Base-by-base conservation (phyloP, 495 filamentous ascomycete species). In the Penicillium argentinense region DNA sequence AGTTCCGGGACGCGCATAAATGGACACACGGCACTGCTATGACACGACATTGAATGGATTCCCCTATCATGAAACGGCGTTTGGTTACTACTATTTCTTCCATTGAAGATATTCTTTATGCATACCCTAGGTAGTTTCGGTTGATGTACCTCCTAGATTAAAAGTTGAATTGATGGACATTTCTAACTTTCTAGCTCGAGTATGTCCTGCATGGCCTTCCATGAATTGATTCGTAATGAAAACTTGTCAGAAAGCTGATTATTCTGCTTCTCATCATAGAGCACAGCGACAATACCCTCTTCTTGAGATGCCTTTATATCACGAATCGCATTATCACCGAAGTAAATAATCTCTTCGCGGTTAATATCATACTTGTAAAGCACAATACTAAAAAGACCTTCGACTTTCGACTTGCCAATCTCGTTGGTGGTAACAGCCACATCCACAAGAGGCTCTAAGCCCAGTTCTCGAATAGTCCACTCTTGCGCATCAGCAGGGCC, bases 401-500 rank as follows among this genome's bases (percentile, higher is more conserved):
- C 67, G 6, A 57, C 53, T 29, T 74, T 71, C 14, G 62, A 54
- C 36, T 17, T 53, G 4, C 64, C 62, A n/a, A 60, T 14, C 21
- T 63, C 55, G 43, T 62, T 66, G 1, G 70, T 65, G 2, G 71
- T 71, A 6, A 67, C 56, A 14, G 72, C 42, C 9, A 68, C 44
- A 47, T 72, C 67, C 12, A 75, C 38, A 30, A 46, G 66, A 2
- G 45, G 48, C 42, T n/a, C 9, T 9, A 67, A 27, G 0, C 64
- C 68, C 11, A 72, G 52, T 27, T 60, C 48, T 11, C 49, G 28
- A 0, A 71, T 25, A 2, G 69, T 70, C 66, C 64, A 70, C 39
- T 61, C 54, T 40, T 74, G 71, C 5, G 69, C 66, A 57, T 72
- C 69, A 23, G 62, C 52, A 0, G 66, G 68, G 2, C 69, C 67